Evolutionary conservation across 441 rosid genomes (phyloP).

Genomic region (Pelargonium australe): DNA sequence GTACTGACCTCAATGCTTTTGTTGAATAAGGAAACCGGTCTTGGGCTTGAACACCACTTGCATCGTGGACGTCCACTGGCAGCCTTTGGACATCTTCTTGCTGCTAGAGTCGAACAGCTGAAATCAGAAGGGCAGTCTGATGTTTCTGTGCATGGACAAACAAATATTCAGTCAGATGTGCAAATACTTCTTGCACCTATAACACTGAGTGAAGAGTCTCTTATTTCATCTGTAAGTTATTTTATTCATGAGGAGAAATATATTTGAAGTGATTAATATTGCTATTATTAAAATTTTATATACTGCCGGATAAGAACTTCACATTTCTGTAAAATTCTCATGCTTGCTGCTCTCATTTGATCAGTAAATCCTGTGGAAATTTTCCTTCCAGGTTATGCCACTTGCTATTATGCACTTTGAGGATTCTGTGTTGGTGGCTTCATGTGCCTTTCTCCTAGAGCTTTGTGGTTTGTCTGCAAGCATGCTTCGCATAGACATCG

Average conservation of each 20-base stretch:
- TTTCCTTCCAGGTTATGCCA: constrained; percentile 67
- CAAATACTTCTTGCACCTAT: constrained; percentile 83
- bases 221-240: constrained; percentile 79
- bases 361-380: constrained; percentile 10
- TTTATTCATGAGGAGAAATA: constrained; percentile 23
- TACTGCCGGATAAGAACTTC: no score
- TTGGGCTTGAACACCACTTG: constrained; percentile 87
- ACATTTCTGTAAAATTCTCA: no score
- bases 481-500: constrained; percentile 79
- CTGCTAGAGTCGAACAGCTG: constrained; percentile 61
- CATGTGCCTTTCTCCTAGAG: constrained; percentile 84
- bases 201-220: constrained; percentile 56
- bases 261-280: constrained; percentile 16
- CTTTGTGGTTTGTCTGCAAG: constrained; percentile 90
- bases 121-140: constrained; percentile 56
- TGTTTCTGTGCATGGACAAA: constrained; percentile 46
- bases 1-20: constrained; percentile 5
- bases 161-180: constrained; percentile 80
- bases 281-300: not conserved
- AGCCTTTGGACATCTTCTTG: constrained; percentile 83
- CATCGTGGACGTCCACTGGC: constrained; percentile 98
- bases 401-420: constrained; percentile 86
- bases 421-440: constrained; percentile 80
- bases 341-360: constrained; percentile 4
- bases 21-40: constrained; percentile 67